Conservation (phyloP, 2,329 filamentous ascomycete genomes). For the Apiospora kogelbergensis region DNA sequence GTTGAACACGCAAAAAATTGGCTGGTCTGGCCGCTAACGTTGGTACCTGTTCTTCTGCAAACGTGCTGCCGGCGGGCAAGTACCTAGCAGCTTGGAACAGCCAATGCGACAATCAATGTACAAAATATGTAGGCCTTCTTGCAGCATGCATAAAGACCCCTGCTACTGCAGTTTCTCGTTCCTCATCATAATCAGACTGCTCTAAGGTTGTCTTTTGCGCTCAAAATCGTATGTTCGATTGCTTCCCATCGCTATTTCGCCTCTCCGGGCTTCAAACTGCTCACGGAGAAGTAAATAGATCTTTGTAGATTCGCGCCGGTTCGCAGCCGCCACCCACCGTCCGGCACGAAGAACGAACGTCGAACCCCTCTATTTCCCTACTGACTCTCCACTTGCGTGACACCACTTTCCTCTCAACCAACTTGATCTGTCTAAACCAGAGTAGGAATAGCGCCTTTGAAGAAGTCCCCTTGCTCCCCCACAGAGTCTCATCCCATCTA, state of each 20-base stretch:
- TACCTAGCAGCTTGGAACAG: not conserved
- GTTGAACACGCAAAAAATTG: slow-evolving; percentile 18
- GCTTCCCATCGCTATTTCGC: not conserved
- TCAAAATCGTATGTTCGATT: not conserved
- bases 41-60: not conserved
- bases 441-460: not conserved
- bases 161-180: not conserved
- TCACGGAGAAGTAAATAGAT: not conserved
- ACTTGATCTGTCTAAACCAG: not conserved
- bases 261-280: not conserved
- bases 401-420: slow-evolving; percentile 11
- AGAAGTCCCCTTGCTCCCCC: not conserved
- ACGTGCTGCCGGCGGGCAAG: not conserved
- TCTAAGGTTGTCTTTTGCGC: not conserved
- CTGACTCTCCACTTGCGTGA: not conserved
- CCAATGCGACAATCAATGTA: not conserved
- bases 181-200: not conserved
- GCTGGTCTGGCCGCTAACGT: slow-evolving; percentile 10
- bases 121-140: not conserved
- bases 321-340: not conserved
- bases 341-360: not conserved
- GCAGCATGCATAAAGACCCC: not conserved
- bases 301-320: not conserved
- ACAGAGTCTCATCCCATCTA: slow-evolving; percentile 8
- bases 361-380: not conserved